A percentile compares a stretch with the other conserved stretches of the same genome.
Conservation (phyloP, 192 early-diverging fungal genomes). For the Paraglomus brasilianum region DNA sequence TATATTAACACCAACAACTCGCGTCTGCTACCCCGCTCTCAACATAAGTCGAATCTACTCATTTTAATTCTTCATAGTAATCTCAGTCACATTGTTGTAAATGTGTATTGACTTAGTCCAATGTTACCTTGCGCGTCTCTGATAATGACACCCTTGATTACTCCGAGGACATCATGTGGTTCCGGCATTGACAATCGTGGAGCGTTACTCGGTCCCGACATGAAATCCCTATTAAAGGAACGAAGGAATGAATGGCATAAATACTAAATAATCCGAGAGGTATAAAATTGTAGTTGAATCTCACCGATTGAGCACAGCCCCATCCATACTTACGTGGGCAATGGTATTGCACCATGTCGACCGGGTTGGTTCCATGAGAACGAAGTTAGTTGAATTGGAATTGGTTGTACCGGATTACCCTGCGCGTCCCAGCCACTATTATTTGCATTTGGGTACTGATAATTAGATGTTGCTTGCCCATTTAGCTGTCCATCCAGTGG, state of each 20-base stretch:
- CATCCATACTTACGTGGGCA: constrained; percentile 42
- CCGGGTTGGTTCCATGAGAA: constrained; percentile 46
- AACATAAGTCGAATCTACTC: no score
- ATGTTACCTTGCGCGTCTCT: constrained; percentile 59
- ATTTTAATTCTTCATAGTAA: no score
- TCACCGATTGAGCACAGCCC: no score
- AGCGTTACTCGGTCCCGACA: constrained; percentile 51
- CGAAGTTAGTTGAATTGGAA: constrained; percentile 34
- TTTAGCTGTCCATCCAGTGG: constrained; percentile 33
- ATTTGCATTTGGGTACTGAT: constrained; percentile 33
- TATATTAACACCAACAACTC: no score
- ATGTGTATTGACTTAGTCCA: constrained; percentile 52
- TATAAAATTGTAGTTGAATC: no score
- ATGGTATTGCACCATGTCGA: constrained; percentile 50
- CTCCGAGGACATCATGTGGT: constrained; percentile 51
- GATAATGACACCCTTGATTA: constrained; percentile 54
- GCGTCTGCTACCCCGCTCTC: no score
- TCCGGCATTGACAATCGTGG: constrained; percentile 57
- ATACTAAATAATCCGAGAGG: neutral
- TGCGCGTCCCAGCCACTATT: constrained; percentile 37
- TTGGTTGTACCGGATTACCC: constrained; percentile 19
- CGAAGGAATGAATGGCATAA: neutral
- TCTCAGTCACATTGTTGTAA: constrained; percentile 31
- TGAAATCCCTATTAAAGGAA: constrained; percentile 41
- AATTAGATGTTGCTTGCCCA: constrained; percentile 24